Evolutionary conservation across 169 alveolate species (phyloP).

Genomic region (Plasmodium yoelii): DNA sequence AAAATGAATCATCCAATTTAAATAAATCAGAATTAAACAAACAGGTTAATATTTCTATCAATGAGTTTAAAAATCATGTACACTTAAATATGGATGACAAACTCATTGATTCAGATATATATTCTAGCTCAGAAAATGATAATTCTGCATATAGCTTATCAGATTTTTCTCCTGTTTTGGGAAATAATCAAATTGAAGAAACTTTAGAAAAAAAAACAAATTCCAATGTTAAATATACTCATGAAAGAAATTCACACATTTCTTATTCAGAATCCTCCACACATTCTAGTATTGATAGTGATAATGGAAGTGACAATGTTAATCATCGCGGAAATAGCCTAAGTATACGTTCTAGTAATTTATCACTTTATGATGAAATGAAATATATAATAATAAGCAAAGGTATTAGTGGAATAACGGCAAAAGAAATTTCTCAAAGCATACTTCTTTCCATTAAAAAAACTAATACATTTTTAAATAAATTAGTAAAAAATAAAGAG

Average conservation of each 20-base stretch:
- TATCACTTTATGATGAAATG: constrained; percentile 39
- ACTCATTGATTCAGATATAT: constrained; percentile 13
- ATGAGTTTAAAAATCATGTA: constrained; percentile 46
- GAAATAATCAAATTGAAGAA: constrained; percentile 7
- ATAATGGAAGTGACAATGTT: not conserved
- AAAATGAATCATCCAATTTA: not conserved
- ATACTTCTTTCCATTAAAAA: constrained; percentile 49
- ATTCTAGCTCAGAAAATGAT: constrained; percentile 59
- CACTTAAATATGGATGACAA: constrained; percentile 24
- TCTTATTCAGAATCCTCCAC: not conserved
- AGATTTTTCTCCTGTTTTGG: constrained; percentile 39
- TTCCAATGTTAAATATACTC: not conserved
- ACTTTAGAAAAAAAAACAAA: no score
- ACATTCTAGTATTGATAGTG: constrained; percentile 7
- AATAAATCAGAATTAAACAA: constrained; percentile 19
- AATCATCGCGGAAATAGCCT: not conserved
- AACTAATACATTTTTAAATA: constrained; percentile 48
- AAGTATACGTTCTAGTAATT: constrained; percentile 15
- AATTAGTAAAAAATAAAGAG: constrained; percentile 43
- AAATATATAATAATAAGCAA: constrained; percentile 59
- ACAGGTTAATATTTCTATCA: constrained; percentile 41
- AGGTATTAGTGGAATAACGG: constrained; percentile 65
- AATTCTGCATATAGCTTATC: constrained; percentile 34
- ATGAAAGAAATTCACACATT: constrained; percentile 1
- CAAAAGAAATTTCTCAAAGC: constrained; percentile 47